Evolutionary conservation across 2,329 filamentous ascomycete genomes (phyloP), one percentile per base, ranked within the genome.

Genomic region (Ascochyta fabae): DNA sequence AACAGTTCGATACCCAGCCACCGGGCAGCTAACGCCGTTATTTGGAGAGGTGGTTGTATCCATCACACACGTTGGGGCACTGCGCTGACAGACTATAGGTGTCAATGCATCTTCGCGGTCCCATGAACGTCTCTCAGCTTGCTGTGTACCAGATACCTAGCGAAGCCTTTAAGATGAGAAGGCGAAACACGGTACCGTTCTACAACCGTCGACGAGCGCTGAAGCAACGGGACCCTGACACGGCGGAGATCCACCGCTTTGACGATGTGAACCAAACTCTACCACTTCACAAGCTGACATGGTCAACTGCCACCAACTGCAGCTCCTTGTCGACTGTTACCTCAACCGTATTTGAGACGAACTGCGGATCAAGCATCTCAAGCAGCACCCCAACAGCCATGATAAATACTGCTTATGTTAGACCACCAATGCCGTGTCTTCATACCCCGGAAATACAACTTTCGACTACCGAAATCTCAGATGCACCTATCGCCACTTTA

Each of bases 41-140:
- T 82, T 89, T 58, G 86, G 89, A 70, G 88, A 89, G 77, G 89
- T 91, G 78, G 75, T 22, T 8, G 8, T 29, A 10, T 13, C 19
- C 12, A 27, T 19, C 23, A 29, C 13, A 27, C 43, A 24, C 8
- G 27, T 54, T 33, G 59, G 35, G 19, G 22, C n/a, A 16, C 42
- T 2, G 15, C n/a, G 19, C 42, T 60, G n/a, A 62, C 35, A n/a
- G 13, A 24, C 10, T 36, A 38, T 56, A 91, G 88, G 79, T 92
- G 27, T 90, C 88, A 1, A 75, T 91, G 59, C 87, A 91, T 71
- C 81, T 92, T 68, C 87, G 89, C 63, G 90, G 90, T 3, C 89
- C 90, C 1, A 73, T 90, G 64, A 77, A 83, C 35, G 71, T 93
- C 29, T 86, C 85, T 68, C 83, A 90, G 62, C 80, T 92, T 50